These are phyloP conservation scores for Talaromyces proteolyticus DNA, from an alignment of 495 filamentous ascomycete species.

Conservation along the genomic window DNA sequence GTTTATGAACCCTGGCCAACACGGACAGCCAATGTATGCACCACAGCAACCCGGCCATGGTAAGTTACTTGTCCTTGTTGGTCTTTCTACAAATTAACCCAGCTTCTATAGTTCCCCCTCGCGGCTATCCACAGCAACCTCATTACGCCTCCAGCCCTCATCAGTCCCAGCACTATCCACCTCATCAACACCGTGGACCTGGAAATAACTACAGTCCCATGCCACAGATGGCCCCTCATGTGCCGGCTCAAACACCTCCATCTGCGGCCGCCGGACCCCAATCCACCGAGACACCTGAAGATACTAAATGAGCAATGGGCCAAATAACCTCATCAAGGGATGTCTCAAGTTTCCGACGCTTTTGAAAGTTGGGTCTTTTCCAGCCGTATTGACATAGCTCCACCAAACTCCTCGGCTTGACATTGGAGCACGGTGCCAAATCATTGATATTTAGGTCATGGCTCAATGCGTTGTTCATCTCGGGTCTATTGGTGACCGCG, in stretches of 20 bases:
- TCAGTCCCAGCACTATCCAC: slow-evolving; percentile 60
- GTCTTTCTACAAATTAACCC: slow-evolving; percentile 14
- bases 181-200: slow-evolving; percentile 52
- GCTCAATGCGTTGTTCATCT: neutral
- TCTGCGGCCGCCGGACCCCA: slow-evolving; percentile 28
- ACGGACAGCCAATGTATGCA: slow-evolving; percentile 60
- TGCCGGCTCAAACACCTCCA: slow-evolving; percentile 34
- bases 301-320: slow-evolving; percentile 46
- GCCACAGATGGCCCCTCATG: slow-evolving; percentile 41
- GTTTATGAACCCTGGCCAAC: slow-evolving; percentile 64
- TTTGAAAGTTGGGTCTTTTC: neutral
- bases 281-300: slow-evolving; percentile 43
- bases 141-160: slow-evolving; percentile 62
- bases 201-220: slow-evolving; percentile 54
- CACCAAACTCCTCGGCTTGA: neutral
- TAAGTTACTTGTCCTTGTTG: slow-evolving; percentile 41
- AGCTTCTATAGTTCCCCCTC: slow-evolving; percentile 47
- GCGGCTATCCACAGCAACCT: slow-evolving; percentile 53
- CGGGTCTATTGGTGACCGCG: neutral
- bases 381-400: slow-evolving; percentile 1
- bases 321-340: neutral
- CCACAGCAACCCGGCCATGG: slow-evolving; percentile 59
- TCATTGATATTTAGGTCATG: neutral
- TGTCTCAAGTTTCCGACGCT: neutral
- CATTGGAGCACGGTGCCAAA: neutral